A percentile compares a stretch with the other conserved stretches of the same genome.
These are phyloP conservation scores for Elymus sibiricus DNA, from an alignment of 176 grass and related monocot genomes.

Conservation along the genomic window DNA sequence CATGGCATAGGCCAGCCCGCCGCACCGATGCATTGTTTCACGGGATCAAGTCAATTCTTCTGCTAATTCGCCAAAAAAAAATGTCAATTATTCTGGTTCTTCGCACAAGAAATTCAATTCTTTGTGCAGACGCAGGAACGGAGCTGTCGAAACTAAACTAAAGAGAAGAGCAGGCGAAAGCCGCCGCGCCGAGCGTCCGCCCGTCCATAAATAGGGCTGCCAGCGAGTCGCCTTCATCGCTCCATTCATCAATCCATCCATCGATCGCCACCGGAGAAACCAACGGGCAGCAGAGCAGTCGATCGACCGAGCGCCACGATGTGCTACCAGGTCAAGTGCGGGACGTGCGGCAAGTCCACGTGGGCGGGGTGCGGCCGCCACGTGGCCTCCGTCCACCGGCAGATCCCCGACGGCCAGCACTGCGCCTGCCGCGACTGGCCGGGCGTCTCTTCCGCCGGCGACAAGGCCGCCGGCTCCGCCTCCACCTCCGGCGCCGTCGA, in stretches of 20 bases:
- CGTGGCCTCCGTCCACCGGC: slow-evolving; percentile 64
- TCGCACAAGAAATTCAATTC: too few species aligned
- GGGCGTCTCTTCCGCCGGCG: slow-evolving; percentile 31
- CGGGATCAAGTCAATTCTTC: too few species aligned
- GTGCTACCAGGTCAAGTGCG: slow-evolving; percentile 82
- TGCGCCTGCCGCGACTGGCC: slow-evolving; percentile 85
- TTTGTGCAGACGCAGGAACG: too few species aligned
- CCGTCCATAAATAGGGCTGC: too few species aligned
- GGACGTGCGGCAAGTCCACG: slow-evolving; percentile 64
- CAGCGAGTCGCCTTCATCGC: too few species aligned
- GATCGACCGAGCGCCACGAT: not conserved
- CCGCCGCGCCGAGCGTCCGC: too few species aligned
- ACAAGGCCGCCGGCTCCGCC: not conserved
- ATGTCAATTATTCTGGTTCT: not conserved
- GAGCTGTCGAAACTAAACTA: too few species aligned
- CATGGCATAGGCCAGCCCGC: too few species aligned
- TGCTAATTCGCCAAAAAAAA: too few species aligned
- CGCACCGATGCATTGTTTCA: too few species aligned
- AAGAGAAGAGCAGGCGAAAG: too few species aligned
- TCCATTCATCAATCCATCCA: not conserved
- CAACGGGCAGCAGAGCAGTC: not conserved
- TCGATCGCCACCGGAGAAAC: not conserved
- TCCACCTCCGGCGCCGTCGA: not conserved
- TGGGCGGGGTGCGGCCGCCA: slow-evolving; percentile 84
- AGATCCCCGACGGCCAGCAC: slow-evolving; percentile 72